Percentiles rank a stretch among this genome's conserved stretches.
These are phyloP conservation scores for Chenopodium formosanum DNA, from an alignment of 148 eudicot genomes.

Conservation along the genomic window DNA sequence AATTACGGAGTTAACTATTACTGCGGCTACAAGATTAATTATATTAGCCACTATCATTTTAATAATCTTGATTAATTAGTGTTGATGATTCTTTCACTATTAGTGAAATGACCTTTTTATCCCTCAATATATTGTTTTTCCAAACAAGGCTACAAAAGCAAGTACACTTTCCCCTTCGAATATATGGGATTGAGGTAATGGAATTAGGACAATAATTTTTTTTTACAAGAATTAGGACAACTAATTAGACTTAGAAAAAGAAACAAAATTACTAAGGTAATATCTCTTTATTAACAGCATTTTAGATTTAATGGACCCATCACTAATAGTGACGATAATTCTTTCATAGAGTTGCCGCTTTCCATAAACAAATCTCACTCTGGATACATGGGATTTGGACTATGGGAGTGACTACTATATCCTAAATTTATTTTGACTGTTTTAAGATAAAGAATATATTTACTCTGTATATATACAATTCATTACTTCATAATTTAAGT, in stretches of 20 bases:
- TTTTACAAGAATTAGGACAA: too few species aligned
- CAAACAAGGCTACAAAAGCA: constrained; percentile 8
- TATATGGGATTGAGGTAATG: constrained; percentile 7
- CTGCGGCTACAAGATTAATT: not conserved
- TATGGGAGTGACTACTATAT: too few species aligned
- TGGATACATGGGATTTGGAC: not conserved
- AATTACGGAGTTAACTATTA: not conserved
- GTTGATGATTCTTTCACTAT: not conserved
- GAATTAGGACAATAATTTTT: not conserved
- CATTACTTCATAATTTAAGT: too few species aligned
- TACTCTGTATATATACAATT: too few species aligned
- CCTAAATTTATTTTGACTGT: too few species aligned
- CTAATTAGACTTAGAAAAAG: not conserved
- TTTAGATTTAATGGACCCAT: constrained; percentile 1
- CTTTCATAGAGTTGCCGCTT: not conserved
- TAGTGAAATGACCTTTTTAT: not conserved
- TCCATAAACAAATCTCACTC: not conserved
- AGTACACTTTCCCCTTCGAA: constrained; percentile 20
- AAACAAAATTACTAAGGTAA: not conserved
- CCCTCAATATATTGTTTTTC: not conserved
- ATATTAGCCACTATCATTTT: not conserved
- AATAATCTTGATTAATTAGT: not conserved
- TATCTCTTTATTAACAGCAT: not conserved
- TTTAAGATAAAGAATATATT: too few species aligned
- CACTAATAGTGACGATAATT: not conserved